phyloP scores from a whole-genome alignment of 169 alveolate species.

The Cyclospora cayetanensis region DNA sequence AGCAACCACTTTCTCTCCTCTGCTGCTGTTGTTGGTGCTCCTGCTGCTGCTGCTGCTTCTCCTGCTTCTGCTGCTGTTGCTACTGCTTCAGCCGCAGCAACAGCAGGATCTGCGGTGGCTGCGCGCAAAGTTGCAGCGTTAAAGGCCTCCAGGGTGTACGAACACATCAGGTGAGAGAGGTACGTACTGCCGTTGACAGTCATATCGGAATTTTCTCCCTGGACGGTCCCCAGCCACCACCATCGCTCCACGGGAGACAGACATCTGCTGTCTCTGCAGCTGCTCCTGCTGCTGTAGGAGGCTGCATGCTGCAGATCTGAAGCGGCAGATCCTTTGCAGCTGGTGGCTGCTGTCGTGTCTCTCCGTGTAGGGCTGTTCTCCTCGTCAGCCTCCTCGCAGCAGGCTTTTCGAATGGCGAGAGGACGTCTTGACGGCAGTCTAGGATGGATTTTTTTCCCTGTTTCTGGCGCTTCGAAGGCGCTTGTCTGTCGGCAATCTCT shows the following conservation, averaged over 20 bases:
- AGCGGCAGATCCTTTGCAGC: too few relatives aligned
- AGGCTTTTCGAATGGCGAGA: too few relatives aligned
- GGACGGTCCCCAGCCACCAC: slow-evolving; percentile 58
- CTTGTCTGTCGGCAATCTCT: too few relatives aligned
- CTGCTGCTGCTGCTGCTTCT: background rate
- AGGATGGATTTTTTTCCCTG: too few relatives aligned
- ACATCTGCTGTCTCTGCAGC: slow-evolving; percentile 28
- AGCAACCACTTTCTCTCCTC: background rate
- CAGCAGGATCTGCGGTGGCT: too few relatives aligned
- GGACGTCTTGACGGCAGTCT: too few relatives aligned
- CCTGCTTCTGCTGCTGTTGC: background rate
- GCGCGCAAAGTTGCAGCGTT: slow-evolving; percentile 22
- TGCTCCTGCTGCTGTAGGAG: background rate
- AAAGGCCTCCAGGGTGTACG: background rate
- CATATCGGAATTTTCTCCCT: background rate
- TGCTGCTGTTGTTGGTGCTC: slow-evolving; percentile 18
- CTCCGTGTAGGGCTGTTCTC: background rate
- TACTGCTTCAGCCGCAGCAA: slow-evolving; percentile 13
- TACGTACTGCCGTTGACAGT: slow-evolving; percentile 23
- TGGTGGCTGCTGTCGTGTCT: background rate
- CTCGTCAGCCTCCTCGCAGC: background rate
- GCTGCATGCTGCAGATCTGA: slow-evolving; percentile 19
- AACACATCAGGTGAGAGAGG: slow-evolving; percentile 40
- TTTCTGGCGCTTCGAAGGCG: too few relatives aligned
- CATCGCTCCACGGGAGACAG: background rate